phyloP scores from a whole-genome alignment of 768 basidiomycete species.

The Coprinopsis marcescibilis region DNA sequence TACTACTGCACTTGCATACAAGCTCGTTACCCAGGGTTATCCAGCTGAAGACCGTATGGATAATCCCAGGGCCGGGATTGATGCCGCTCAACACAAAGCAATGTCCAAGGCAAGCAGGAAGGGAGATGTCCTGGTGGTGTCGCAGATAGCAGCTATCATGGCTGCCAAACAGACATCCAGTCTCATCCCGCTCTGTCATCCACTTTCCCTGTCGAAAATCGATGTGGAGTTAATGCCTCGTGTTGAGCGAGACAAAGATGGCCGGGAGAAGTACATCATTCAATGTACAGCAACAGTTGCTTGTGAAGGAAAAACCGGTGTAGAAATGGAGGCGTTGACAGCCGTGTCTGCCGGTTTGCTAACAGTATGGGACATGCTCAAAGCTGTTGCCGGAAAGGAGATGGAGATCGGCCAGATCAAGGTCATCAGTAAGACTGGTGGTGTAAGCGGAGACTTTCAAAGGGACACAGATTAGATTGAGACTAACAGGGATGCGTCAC shows the following conservation, averaged over 20 bases:
- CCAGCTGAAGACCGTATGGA: conserved; percentile 17
- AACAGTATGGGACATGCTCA: conserved; percentile 93
- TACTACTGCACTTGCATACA: conserved; percentile 59
- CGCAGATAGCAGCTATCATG: conserved; percentile 85
- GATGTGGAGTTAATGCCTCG: conserved; percentile 48
- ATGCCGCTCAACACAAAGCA: conserved; percentile 24
- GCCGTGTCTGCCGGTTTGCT: conserved; percentile 72
- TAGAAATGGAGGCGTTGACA: conserved; percentile 93
- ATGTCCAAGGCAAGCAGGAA: conserved; percentile 52
- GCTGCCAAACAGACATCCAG: conserved; percentile 78
- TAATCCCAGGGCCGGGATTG: not conserved
- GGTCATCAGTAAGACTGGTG: conserved; percentile 66
- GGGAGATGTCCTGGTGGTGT: conserved; percentile 68
- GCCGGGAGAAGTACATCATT: conserved; percentile 39
- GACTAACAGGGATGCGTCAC: not conserved
- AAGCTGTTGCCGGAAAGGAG: conserved; percentile 82
- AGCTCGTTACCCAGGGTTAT: conserved; percentile 48
- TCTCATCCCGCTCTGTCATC: conserved; percentile 86
- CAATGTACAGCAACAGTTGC: conserved; percentile 63
- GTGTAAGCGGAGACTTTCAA: conserved; percentile 66
- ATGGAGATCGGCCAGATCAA: conserved; percentile 73
- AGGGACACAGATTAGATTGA: conserved; percentile 5
- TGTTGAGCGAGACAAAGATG: conserved; percentile 7
- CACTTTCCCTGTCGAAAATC: conserved; percentile 67
- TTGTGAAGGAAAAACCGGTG: conserved; percentile 78